Conservation (phyloP, 805 yeast species). For the Yamadazyma ubonensis region DNA sequence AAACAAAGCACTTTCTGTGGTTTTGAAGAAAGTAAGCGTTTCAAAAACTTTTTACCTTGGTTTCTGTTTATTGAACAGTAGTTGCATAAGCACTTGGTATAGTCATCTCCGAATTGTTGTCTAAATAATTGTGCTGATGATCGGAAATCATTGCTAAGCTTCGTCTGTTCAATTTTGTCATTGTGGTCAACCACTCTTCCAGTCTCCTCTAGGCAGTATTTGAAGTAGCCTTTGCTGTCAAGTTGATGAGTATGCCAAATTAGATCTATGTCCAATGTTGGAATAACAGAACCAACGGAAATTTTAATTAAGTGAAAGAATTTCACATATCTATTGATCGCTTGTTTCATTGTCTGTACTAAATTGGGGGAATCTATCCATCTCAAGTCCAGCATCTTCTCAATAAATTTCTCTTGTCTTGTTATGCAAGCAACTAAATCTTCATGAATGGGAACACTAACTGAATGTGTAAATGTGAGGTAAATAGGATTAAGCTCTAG, state of each 20-base stretch:
- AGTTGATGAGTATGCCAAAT: slow-evolving; percentile 30
- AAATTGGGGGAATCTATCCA: slow-evolving; percentile 20
- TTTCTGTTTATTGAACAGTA: too few relatives aligned
- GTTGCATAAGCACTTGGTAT: slow-evolving; percentile 23
- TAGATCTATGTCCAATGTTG: slow-evolving; percentile 28
- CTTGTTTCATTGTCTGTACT: slow-evolving; percentile 13
- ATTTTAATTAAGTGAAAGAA: slow-evolving; percentile 15
- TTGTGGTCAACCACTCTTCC: slow-evolving; percentile 17
- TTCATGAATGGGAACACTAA: slow-evolving; percentile 12
- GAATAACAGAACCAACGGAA: slow-evolving; percentile 15
- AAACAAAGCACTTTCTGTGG: too few relatives aligned
- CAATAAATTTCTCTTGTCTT: slow-evolving; percentile 24
- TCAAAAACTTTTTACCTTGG: too few relatives aligned
- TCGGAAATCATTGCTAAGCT: slow-evolving; percentile 18
- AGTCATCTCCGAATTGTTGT: slow-evolving; percentile 15
- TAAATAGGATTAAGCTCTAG: slow-evolving; percentile 10
- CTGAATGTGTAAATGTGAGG: slow-evolving; percentile 1
- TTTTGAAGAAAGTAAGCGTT: too few relatives aligned
- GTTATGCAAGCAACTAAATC: slow-evolving; percentile 27
- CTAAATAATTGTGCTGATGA: slow-evolving; percentile 18
- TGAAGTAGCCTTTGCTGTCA: slow-evolving; percentile 16
- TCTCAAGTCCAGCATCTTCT: slow-evolving; percentile 21
- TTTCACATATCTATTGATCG: slow-evolving; percentile 19
- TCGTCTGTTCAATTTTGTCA: slow-evolving; percentile 23
- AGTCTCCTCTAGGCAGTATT: slow-evolving; percentile 8